Evolutionary conservation across 2,329 filamentous ascomycete species (phyloP), one percentile per base, ranked within the genome.

Genomic region (Dactylellina sp.): DNA sequence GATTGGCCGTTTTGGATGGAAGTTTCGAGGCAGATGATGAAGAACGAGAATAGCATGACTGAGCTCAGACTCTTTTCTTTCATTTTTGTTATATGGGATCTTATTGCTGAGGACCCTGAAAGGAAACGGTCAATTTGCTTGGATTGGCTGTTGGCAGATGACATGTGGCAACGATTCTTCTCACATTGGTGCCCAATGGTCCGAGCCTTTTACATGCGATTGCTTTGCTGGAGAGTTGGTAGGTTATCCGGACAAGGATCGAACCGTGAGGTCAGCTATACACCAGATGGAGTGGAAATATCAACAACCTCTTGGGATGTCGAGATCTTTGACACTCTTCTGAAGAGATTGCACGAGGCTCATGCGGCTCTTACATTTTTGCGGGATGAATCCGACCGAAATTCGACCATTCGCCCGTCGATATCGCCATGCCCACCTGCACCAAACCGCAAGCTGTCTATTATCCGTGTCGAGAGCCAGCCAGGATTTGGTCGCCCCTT

Each of bases 131-230:
- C 85, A 12, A 80, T 96, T 16, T 96, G 91, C 79, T 78, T 90
- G 25, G 87, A 88, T 20, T 93, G 95, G 84, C 82, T 97, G 40
- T 83, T 97, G 11, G 86, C 89, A 5, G 89, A 91, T 61, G 85
- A 89, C 24, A 86, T 90, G 1, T 97, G 97, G 80, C 88, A 91
- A 79, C 88, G 87, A 74, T 89, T 92, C 75, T 97, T 97, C 82
- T 94, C 91, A 79, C 92, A 97, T 79, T 97, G 93, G 93, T 96
- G 92, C 79, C 92, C 93, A 0, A 96, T 97, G 93, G 92, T 97
- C 20, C 87, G 93, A 74, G 90, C 92, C 12, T 97, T 97, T 81
- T 97, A 90, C 80, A 95, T 96, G 86, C 91, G 93, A 50, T 83
- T 97, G 55, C 82, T 97, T 20, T 96, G 92, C 81, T 97, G 93